Conservation (phyloP, 2,329 filamentous ascomycete species). For the Lasiodiplodia sp. region DNA sequence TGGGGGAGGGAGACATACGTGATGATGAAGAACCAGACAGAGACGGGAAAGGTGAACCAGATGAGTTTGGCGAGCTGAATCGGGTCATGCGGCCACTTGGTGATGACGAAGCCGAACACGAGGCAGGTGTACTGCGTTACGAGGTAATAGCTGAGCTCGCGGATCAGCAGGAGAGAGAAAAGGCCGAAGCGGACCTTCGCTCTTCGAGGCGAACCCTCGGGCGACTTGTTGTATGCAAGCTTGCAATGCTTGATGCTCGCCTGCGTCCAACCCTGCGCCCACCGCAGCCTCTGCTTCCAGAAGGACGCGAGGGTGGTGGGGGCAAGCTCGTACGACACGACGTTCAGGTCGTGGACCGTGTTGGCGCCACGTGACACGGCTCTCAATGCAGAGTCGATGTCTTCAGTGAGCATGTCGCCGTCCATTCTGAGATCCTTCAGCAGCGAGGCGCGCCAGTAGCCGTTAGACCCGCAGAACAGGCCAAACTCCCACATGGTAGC, state of each 20-base stretch:
- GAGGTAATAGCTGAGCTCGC: conserved; percentile 57
- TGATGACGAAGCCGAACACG: conserved; percentile 54
- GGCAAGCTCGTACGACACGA: conserved; percentile 57
- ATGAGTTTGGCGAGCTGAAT: conserved; percentile 49
- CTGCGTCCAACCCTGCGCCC: conserved; percentile 60
- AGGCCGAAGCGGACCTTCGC: conserved; percentile 52
- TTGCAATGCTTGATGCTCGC: conserved; percentile 54
- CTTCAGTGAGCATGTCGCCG: conserved; percentile 58
- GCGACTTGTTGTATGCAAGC: conserved; percentile 50
- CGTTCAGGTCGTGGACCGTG: conserved; percentile 58
- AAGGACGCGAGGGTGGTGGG: conserved; percentile 54
- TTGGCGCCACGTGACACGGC: conserved; percentile 54
- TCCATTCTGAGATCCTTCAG: conserved; percentile 58
- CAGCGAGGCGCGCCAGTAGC: conserved; percentile 56
- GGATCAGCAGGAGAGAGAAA: conserved; percentile 54
- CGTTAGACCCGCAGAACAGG: conserved; percentile 59
- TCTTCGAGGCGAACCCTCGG: conserved; percentile 38
- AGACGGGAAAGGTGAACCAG: conserved; percentile 58
- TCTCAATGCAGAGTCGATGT: conserved; percentile 58
- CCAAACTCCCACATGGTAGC: conserved; percentile 57
- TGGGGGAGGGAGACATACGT: conserved; percentile 43
- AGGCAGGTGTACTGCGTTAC: conserved; percentile 58
- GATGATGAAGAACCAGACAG: conserved; percentile 56
- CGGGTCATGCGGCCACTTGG: conserved; percentile 51
- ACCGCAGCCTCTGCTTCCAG: conserved; percentile 60